Evolutionary conservation across 768 basidiomycete genomes (phyloP), one percentile per base, ranked within the genome.

Genomic region (Mrakia frigida): DNA sequence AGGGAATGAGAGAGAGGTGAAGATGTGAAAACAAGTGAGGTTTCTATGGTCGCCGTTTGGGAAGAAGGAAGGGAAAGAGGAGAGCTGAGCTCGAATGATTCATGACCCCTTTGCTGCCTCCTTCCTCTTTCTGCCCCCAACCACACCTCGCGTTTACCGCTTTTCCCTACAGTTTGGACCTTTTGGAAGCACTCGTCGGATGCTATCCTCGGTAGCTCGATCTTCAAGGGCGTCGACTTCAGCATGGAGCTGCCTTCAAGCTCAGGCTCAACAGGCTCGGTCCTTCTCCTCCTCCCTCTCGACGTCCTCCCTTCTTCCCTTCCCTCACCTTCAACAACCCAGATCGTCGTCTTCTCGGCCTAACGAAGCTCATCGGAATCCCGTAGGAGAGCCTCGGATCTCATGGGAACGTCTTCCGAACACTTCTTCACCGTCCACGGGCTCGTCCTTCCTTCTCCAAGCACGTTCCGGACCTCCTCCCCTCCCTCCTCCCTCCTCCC

Each of bases 201-300:
- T 68, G 65, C 65, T 68, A 21, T 68, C 18, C 39, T 43, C 65
- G 65, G 4, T 41, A 68, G 65, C 65, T 37, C 25, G 65, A 39
- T 68, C 65, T 6, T 68, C 65, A 7, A 35, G 65, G 23, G 35
- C 39, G 21, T 68, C 35, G 23, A 41, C 23, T 6, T 11, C 35
- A 16, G 35, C 37, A 11, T 25, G 65, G 39, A 68, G 10, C 28
- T 18, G 63, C 63, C 35, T 9, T 39, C 39, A 18, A n/a, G 65
- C 39, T 39, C 39, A 18, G 13, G 65, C 39, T 11, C 65, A 39
- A 39, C 65, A 25, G 37, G 25, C 21, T n/a, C 65, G 35, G 35
- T n/a, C 65, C 35, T 39, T 37, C 21, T 21, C 35, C 35, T 37
- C 37, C 35, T 16, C 25, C 65, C 18, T n/a, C 65, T 13, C 65